A percentile compares a stretch with the other conserved stretches of the same genome.
Evolutionary conservation across 352 stramenopile species (phyloP).

Genomic region (Thraustochytrium sp.): DNA sequence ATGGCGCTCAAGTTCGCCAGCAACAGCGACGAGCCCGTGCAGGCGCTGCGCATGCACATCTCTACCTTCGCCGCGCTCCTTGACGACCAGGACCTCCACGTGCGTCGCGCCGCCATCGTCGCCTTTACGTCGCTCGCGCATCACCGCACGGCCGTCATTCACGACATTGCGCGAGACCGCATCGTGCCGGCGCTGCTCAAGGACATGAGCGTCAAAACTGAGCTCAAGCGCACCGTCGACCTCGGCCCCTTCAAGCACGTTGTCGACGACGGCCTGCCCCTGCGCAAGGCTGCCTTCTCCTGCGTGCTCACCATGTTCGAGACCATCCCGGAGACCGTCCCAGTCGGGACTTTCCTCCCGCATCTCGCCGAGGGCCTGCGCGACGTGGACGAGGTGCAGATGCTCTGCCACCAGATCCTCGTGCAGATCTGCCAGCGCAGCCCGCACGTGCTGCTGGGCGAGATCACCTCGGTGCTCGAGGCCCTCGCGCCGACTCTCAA

Average conservation of each 20-base stretch:
- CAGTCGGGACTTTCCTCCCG: slow-evolving; percentile 83
- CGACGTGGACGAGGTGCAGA: slow-evolving; percentile 83
- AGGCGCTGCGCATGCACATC: slow-evolving; percentile 57
- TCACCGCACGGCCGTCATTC: slow-evolving; percentile 74
- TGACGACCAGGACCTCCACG: slow-evolving; percentile 85
- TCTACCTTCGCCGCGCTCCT: slow-evolving; percentile 82
- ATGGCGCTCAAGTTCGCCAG: slow-evolving; percentile 85
- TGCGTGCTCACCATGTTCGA: slow-evolving; percentile 92
- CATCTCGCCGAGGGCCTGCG: slow-evolving; percentile 79
- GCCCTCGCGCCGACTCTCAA: slow-evolving; percentile 89
- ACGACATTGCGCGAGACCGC: slow-evolving; percentile 60
- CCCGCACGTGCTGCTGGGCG: slow-evolving; percentile 64
- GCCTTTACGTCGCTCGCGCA: slow-evolving; percentile 92
- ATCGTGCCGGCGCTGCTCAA: slow-evolving; percentile 82
- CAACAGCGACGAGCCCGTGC: slow-evolving; percentile 48
- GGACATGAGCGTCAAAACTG: slow-evolving; percentile 75
- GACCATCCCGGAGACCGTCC: slow-evolving; percentile 79
- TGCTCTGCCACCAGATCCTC: slow-evolving; percentile 93
- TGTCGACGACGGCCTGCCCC: slow-evolving; percentile 75
- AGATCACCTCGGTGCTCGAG: slow-evolving; percentile 79
- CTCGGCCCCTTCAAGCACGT: slow-evolving; percentile 98
- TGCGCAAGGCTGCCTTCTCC: slow-evolving; percentile 81
- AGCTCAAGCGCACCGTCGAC: slow-evolving; percentile 91
- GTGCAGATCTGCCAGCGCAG: slow-evolving; percentile 78
- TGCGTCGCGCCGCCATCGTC: slow-evolving; percentile 86